Evolutionary conservation across 495 filamentous ascomycete species (phyloP).

Genomic region (Penicillium riverlandense): DNA sequence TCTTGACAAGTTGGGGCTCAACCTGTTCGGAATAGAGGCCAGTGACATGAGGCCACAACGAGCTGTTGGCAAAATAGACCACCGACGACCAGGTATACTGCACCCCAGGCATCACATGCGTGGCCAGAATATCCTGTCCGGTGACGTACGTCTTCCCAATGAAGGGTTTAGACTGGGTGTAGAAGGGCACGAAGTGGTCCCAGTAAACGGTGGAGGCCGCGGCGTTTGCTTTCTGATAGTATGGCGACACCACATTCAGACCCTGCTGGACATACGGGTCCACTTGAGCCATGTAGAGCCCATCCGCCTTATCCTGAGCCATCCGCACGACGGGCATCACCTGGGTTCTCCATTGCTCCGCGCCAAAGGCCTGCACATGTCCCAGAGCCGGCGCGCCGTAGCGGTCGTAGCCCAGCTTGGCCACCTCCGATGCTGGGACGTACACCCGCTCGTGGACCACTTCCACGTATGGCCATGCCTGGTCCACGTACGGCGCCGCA

Average conservation of each 20-base stretch:
- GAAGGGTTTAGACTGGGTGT: conserved; percentile 64
- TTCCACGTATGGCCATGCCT: conserved; percentile 65
- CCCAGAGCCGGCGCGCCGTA: conserved; percentile 75
- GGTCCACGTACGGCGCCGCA: conserved; percentile 73
- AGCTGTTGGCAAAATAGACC: conserved; percentile 61
- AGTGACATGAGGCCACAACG: conserved; percentile 70
- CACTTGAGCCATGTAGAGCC: conserved; percentile 61
- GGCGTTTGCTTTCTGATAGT: conserved; percentile 57
- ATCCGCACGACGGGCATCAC: conserved; percentile 66
- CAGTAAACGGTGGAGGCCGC: conserved; percentile 61
- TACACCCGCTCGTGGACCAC: conserved; percentile 59
- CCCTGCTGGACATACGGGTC: conserved; percentile 66
- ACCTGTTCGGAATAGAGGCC: conserved; percentile 84
- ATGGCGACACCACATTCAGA: conserved; percentile 53
- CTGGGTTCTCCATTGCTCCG: conserved; percentile 69
- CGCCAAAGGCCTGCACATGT: conserved; percentile 53
- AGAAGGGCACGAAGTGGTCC: conserved; percentile 66
- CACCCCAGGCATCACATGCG: conserved; percentile 66
- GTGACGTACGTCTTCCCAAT: conserved; percentile 59
- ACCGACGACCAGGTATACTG: conserved; percentile 61
- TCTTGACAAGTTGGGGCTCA: conserved; percentile 88
- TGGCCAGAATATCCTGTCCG: conserved; percentile 56
- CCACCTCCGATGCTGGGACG: conserved; percentile 55
- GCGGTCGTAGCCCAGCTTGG: conserved; percentile 53
- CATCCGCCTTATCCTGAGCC: conserved; percentile 48